These are phyloP conservation scores for Schizothecium vesticola DNA, from an alignment of 495 filamentous ascomycete genomes.

Conservation along the genomic window DNA sequence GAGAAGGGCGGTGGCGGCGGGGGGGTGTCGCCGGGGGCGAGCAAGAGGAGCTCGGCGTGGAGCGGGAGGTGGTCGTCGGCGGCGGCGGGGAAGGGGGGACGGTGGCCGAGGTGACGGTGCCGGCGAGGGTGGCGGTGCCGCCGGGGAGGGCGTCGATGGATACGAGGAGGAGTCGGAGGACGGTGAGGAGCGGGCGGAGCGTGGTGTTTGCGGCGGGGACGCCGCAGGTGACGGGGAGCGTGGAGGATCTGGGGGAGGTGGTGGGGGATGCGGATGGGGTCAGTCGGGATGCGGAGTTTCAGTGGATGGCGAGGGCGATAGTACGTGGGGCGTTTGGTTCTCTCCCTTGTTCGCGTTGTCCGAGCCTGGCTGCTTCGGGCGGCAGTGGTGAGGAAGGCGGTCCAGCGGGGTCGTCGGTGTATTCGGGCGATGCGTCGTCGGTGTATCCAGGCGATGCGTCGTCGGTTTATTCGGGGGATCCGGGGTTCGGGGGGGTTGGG, in stretches of 20 bases:
- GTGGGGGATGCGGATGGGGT: not conserved
- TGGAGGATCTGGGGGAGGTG: not conserved
- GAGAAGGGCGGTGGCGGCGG: constrained; percentile 1
- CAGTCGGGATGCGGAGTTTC: constrained; percentile 13
- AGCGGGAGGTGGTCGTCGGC: not conserved
- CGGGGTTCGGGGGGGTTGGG: not conserved
- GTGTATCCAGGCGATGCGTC: not conserved
- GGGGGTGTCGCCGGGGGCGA: not conserved
- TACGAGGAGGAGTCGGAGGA: not conserved
- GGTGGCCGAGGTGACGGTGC: not conserved
- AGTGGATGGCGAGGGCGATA: constrained; percentile 28
- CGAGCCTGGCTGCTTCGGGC: not conserved
- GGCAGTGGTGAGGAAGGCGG: not conserved
- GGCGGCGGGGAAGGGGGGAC: not conserved
- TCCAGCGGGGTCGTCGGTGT: not conserved
- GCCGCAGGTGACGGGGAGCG: not conserved
- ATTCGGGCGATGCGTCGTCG: not conserved
- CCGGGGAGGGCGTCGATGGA: not conserved
- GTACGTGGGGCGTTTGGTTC: constrained; percentile 5
- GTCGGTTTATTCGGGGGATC: not conserved
- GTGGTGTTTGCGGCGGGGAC: not conserved
- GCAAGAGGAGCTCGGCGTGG: constrained; percentile 4
- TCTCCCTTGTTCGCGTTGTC: constrained; percentile 1
- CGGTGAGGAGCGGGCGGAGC: not conserved
- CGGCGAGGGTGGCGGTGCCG: not conserved